Conservation (phyloP, 371 early-diverging fungal genomes). For the Nosema muscidifuracis region DNA sequence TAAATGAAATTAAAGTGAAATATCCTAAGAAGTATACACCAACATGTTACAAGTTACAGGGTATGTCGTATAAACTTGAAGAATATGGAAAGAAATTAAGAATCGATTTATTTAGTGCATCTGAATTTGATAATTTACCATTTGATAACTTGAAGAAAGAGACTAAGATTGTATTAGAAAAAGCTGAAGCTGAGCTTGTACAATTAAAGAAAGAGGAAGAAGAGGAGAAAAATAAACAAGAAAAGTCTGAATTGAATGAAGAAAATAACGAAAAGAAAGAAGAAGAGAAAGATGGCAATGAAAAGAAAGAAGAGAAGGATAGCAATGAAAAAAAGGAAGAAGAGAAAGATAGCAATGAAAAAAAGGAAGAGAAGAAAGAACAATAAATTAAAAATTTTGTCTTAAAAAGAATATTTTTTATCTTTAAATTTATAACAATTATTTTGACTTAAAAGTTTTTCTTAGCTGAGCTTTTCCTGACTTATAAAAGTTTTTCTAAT, state of each 20-base stretch:
- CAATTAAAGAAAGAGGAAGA: conserved; percentile 22
- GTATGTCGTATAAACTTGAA: conserved; percentile 13
- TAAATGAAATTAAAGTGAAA: conserved; percentile 18
- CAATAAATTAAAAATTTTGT: too few species aligned
- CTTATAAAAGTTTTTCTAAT: too few species aligned
- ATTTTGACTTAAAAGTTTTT: too few species aligned
- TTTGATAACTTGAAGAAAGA: not conserved
- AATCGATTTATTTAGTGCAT: conserved; percentile 21
- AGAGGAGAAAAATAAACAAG: conserved; percentile 7
- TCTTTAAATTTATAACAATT: too few species aligned
- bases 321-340: not conserved
- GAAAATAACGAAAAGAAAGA: conserved; percentile 16
- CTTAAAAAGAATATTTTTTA: too few species aligned
- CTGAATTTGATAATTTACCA: not conserved
- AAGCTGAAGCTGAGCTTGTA: conserved; percentile 10
- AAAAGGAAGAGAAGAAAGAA: too few species aligned
- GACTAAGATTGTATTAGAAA: conserved; percentile 12
- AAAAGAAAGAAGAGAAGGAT: conserved; percentile 16
- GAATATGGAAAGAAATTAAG: conserved; percentile 15
- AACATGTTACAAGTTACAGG: conserved; percentile 19
- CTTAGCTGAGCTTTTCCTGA: too few species aligned
- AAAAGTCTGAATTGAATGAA: conserved; percentile 3
- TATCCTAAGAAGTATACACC: conserved; percentile 10
- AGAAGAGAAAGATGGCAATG: conserved; percentile 3
- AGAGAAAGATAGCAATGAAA: too few species aligned